Base-by-base conservation (phyloP, 2,329 filamentous ascomycete genomes). In the Aureobasidium mangrovei region DNA sequence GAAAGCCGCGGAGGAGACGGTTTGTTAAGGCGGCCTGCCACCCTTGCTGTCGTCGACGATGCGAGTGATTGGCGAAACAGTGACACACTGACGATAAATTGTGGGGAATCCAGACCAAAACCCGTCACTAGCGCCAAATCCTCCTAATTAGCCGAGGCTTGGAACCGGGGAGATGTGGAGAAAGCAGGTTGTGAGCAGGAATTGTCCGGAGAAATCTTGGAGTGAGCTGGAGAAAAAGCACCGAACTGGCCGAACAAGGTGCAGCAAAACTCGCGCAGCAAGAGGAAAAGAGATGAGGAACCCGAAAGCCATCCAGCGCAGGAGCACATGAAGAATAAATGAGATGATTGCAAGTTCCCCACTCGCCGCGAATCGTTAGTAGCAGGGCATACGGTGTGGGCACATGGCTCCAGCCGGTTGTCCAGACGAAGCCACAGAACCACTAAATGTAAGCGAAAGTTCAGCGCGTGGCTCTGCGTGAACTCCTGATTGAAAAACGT, bases 151-250 rank as follows among this genome's bases (percentile, higher is more conserved):
- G 39, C 49, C 49, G 49, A 53, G 49, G 40, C 44, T 38, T 39
- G 49, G 40, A 32, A 38, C 36, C 5, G 38, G 7, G 38, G 38
- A 40, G 7, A 18, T 40, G 48, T 38, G 49, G 49, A 53, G 49
- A 32, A 26, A 31, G n/a, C 18, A 41, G 39, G 48, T 42, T 49
- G 18, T 44, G 2, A 7, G 26, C 43, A 18, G 18, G 9, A 29
- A 24, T 28, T 7, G 39, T 9, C 8, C 41, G 47, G 47, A 51
- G 47, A 51, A 49, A 49, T 41, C 35, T 49, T 49, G 46, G 46
- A 49, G 46, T 41, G 46, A 40, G 46, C 46, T 51, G 47, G 47
- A 51, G 47, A 51, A 51, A 51, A 33, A 51, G 33, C 47, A 31
- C 47, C 47, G 36, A 41, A 42, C 9, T 33, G 47, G 18, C 38